Evolutionary conservation across 495 filamentous ascomycete genomes (phyloP), one percentile per base, ranked within the genome.

Genomic region (Hypoxylon intermedium): DNA sequence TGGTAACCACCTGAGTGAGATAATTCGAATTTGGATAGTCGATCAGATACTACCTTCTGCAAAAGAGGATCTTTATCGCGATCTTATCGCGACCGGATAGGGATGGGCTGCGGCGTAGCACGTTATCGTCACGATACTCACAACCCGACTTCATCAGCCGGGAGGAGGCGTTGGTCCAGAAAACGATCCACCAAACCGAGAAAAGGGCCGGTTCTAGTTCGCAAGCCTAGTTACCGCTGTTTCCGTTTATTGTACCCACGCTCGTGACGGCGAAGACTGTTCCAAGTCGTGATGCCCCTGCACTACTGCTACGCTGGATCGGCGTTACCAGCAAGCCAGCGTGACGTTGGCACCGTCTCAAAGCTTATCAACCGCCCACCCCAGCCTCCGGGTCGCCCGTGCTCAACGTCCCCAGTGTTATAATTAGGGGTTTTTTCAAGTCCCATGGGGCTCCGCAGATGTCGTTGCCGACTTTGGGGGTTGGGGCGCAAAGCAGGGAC

Each of bases 361-460:
- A n/a, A 4, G 24, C 24, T 3, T 7, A 26, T 26, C 24, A 26
- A 26, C 3, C 24, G 7, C 44, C 26, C 21, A 38, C 15, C 31
- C 33, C 23, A 40, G 15, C 44, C 53, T 16, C 44, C 47, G 36
- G 53, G 44, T 38, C 33, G 20, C 13, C 15, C 33, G 21, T 54
- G 18, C 34, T 31, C 34, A 24, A 23, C 12, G 12, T 24, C 31
- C 34, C 43, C 33, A 24, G 44, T 34, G 6, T 47, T 47, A 6
- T 15, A 26, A 18, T 16, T 15, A 16, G n/a, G 11, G 15, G 33
- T 44, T 45, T 58, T 21, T 33, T 28, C 31, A 12, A 15, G 47
- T 59, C 48, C 56, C 56, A 53, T 59, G 56, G 56, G 56, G 54
- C 54, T 58, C 45, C 54, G 54, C 54, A 58, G 34, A 12, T 2